Evolutionary conservation across 257 asterid genomes (phyloP).

Genomic region (Forsythia suspensa): DNA sequence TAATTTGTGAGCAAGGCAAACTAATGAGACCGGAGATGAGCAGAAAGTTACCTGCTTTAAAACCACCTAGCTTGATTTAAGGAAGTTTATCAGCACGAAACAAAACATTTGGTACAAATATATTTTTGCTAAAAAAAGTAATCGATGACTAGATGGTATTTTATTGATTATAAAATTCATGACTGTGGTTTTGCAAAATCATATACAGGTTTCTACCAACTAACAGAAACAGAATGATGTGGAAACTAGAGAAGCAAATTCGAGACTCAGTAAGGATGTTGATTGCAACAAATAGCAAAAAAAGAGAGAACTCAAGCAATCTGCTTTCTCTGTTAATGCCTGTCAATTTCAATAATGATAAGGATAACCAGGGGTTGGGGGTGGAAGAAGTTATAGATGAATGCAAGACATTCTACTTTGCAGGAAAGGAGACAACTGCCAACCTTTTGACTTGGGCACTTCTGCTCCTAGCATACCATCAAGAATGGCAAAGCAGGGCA

Average conservation of each 20-base stretch:
- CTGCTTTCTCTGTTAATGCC: slow-evolving; percentile 33
- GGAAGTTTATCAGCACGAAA: neutral
- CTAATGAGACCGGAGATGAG: neutral
- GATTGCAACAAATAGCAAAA: slow-evolving; percentile 32
- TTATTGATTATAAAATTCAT: neutral
- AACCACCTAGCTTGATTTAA: neutral
- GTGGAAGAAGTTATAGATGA: slow-evolving; percentile 37
- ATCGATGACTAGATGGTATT: neutral
- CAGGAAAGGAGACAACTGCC: slow-evolving; percentile 41
- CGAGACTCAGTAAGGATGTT: slow-evolving; percentile 41
- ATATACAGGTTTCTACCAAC: slow-evolving; percentile 59
- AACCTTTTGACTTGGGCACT: slow-evolving; percentile 34
- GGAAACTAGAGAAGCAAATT: slow-evolving; percentile 57
- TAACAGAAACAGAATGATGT: slow-evolving; percentile 51
- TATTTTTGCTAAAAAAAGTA: neutral
- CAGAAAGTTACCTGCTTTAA: neutral
- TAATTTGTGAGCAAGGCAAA: neutral
- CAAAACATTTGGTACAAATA: neutral
- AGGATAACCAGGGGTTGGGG: slow-evolving; percentile 16
- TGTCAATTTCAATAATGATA: slow-evolving; percentile 16
- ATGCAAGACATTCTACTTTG: slow-evolving; percentile 42
- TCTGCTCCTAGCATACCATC: slow-evolving; percentile 35
- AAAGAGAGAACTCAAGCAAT: slow-evolving; percentile 27
- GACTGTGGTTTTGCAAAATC: neutral
- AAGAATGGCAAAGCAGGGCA: slow-evolving; percentile 42